These are phyloP conservation scores for Martensiomyces pterosporus DNA, from an alignment of 192 early-diverging fungal genomes.

Conservation along the genomic window DNA sequence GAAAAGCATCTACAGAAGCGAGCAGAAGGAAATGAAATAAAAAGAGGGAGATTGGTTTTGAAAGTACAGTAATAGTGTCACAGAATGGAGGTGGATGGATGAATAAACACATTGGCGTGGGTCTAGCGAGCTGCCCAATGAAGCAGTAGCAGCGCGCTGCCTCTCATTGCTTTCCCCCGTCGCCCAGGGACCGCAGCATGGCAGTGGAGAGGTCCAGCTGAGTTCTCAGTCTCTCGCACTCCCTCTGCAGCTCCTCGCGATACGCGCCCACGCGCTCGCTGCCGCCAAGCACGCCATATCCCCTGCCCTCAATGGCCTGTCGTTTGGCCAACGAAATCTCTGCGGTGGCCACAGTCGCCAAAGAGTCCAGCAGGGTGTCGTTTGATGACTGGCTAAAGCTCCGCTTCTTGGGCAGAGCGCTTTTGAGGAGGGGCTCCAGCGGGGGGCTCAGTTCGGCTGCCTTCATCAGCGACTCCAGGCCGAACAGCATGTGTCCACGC, in stretches of 20 bases:
- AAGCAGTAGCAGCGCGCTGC: no score
- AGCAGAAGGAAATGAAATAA: no score
- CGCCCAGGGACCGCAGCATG: no score
- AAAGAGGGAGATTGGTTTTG: slow-evolving; percentile 4
- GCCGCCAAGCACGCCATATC: neutral
- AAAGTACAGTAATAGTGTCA: slow-evolving; percentile 12
- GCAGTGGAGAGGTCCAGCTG: no score
- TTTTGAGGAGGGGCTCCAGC: slow-evolving; percentile 7
- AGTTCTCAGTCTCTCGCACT: slow-evolving; percentile 44
- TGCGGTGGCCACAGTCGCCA: slow-evolving; percentile 40
- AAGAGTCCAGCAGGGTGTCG: slow-evolving; percentile 29
- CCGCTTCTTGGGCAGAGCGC: slow-evolving; percentile 13
- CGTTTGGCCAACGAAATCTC: slow-evolving; percentile 33
- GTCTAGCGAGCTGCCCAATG: no score
- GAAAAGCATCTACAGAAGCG: neutral
- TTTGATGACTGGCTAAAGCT: slow-evolving; percentile 14
- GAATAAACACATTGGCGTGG: no score
- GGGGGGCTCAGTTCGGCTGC: slow-evolving; percentile 35
- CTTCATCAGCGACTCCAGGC: slow-evolving; percentile 36
- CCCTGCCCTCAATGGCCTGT: neutral
- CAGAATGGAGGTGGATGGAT: no score
- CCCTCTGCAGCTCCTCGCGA: slow-evolving; percentile 39
- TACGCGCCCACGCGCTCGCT: slow-evolving; percentile 11
- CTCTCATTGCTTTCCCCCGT: no score
- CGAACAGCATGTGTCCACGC: slow-evolving; percentile 1